Evolutionary conservation across 768 basidiomycete species (phyloP).

Genomic region (Inosperma sp.): DNA sequence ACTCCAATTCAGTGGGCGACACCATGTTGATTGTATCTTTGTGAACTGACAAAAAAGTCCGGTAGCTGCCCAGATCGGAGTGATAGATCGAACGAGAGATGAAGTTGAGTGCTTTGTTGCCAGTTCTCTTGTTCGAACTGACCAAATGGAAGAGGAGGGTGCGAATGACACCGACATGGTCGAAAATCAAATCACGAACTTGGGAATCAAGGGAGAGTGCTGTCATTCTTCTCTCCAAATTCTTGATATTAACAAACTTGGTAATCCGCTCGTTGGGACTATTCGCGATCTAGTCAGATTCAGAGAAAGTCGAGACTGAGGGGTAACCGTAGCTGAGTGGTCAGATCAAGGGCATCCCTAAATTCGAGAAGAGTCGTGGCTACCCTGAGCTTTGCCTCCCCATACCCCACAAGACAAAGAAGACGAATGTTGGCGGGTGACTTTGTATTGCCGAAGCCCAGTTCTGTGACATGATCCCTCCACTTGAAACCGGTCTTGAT

Average conservation of each 20-base stretch:
- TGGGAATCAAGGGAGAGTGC: not conserved
- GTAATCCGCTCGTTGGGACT: not conserved
- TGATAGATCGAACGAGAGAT: not conserved
- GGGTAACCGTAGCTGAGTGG: not conserved
- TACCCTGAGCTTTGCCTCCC: not conserved
- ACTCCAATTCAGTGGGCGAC: not conserved
- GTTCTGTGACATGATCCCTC: not conserved
- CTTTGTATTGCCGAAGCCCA: not conserved
- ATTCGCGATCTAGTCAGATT: not conserved
- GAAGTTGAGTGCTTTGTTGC: not conserved
- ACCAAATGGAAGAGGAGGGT: not conserved
- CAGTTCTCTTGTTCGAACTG: not conserved
- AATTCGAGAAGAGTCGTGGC: not conserved
- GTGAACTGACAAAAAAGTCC: not conserved
- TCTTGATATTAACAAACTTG: not conserved
- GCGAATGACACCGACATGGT: not conserved
- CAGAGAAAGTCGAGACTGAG: not conserved
- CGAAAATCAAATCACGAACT: not conserved
- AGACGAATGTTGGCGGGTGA: not conserved
- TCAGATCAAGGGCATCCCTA: not conserved
- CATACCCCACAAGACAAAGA: conserved; percentile 1
- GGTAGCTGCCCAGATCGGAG: not conserved
- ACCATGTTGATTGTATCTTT: not conserved
- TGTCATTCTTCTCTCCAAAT: not conserved
- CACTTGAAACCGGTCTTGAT: not conserved